Evolutionary conservation across 164 flowering plant species (phyloP).

Genomic region (Sextonia rubra): DNA sequence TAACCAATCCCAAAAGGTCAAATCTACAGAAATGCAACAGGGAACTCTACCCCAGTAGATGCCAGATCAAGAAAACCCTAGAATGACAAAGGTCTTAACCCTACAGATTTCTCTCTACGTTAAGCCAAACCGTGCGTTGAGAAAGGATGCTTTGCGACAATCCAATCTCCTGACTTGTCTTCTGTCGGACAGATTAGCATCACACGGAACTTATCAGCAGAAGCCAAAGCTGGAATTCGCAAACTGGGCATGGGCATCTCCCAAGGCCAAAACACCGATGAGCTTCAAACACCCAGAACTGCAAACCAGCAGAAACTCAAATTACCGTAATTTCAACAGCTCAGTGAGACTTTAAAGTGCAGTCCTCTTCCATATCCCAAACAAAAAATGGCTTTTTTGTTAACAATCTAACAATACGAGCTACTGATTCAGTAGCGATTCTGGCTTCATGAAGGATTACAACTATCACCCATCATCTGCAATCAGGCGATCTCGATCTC

Average conservation of each 20-base stretch:
- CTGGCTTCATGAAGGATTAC: background rate
- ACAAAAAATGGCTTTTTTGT: background rate
- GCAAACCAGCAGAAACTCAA: background rate
- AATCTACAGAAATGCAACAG: background rate
- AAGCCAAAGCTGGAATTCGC: background rate
- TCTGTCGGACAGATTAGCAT: slow-evolving; percentile 20
- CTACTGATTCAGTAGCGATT: slow-evolving; percentile 2
- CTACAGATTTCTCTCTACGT: slow-evolving; percentile 17
- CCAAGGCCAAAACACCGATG: slow-evolving; percentile 10
- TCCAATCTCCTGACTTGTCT: slow-evolving; percentile 22
- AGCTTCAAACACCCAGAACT: background rate
- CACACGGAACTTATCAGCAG: slow-evolving; percentile 19
- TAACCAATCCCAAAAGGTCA: background rate
- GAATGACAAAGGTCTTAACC: background rate
- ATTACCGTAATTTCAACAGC: slow-evolving; percentile 12
- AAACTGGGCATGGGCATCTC: slow-evolving; percentile 29
- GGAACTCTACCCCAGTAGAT: background rate
- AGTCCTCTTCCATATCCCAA: slow-evolving; percentile 54
- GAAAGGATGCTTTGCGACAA: slow-evolving; percentile 14
- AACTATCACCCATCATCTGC: slow-evolving; percentile 3
- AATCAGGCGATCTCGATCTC: background rate
- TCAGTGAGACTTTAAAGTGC: slow-evolving; percentile 23
- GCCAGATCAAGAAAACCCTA: background rate
- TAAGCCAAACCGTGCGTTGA: slow-evolving; percentile 31
- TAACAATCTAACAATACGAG: slow-evolving; percentile 10